A percentile compares a stretch with the other conserved stretches of the same genome.
Evolutionary conservation across 2,329 filamentous ascomycete species (phyloP).

Genomic region (Penicillium sp.): DNA sequence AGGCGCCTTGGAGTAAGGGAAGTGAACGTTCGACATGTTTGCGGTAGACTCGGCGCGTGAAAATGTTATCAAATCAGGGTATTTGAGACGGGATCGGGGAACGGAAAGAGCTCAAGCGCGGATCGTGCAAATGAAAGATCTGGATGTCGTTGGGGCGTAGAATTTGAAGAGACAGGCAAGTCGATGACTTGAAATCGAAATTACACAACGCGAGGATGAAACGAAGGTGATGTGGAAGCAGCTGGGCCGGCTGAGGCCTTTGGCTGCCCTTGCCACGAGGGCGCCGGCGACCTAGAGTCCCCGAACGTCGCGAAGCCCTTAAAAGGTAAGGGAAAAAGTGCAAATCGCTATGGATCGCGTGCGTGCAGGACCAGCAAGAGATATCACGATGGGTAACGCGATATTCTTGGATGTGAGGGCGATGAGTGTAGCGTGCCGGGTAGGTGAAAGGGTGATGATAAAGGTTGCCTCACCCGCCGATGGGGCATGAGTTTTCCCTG

Average conservation of each 20-base stretch:
- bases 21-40: slow-evolving; percentile 87
- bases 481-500: slow-evolving; percentile 37
- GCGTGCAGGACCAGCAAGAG: slow-evolving; percentile 21
- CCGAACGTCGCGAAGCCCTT: slow-evolving; percentile 33
- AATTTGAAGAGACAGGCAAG: slow-evolving; percentile 13
- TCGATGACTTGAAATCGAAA: slow-evolving; percentile 8
- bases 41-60: slow-evolving; percentile 25
- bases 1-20: slow-evolving; percentile 87
- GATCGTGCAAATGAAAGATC: slow-evolving; percentile 13
- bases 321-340: slow-evolving; percentile 24
- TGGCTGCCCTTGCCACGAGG: slow-evolving; percentile 46
- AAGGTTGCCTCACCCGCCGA: slow-evolving; percentile 36
- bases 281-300: slow-evolving; percentile 37
- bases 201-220: slow-evolving; percentile 27
- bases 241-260: slow-evolving; percentile 40
- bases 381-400: slow-evolving; percentile 40
- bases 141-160: slow-evolving; percentile 12
- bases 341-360: slow-evolving; percentile 24
- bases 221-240: slow-evolving; percentile 27
- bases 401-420: slow-evolving; percentile 29
- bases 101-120: slow-evolving; percentile 1
- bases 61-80: slow-evolving; percentile 10
- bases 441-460: slow-evolving; percentile 39
- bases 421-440: slow-evolving; percentile 31
- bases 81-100: slow-evolving; percentile 8